Percentiles rank a stretch among this genome's conserved stretches.
These are phyloP conservation scores for Melanomma pulvis-pyrius DNA, from an alignment of 495 filamentous ascomycete genomes.

Conservation along the genomic window DNA sequence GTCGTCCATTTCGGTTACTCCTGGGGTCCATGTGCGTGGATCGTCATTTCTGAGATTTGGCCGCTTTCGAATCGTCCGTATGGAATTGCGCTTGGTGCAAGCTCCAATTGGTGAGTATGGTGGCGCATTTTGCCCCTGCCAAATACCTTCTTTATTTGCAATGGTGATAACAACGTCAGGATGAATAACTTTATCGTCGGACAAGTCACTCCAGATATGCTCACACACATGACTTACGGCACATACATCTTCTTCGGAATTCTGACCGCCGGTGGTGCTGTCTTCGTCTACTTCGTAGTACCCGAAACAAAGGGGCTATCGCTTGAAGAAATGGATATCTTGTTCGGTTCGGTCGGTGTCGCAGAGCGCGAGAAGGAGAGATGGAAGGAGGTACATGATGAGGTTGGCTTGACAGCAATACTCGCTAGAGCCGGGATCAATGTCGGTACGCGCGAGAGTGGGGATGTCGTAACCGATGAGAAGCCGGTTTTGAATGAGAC, in stretches of 20 bases:
- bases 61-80: slow-evolving; percentile 72
- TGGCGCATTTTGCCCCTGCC: not conserved
- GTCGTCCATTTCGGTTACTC: slow-evolving; percentile 79
- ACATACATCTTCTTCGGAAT: slow-evolving; percentile 80
- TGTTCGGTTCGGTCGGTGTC: slow-evolving; percentile 60
- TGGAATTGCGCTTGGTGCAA: slow-evolving; percentile 71
- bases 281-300: slow-evolving; percentile 54
- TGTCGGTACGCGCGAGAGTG: not conserved
- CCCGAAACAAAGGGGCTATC: slow-evolving; percentile 56
- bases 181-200: slow-evolving; percentile 72
- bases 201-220: slow-evolving; percentile 76
- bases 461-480: slow-evolving; percentile 9
- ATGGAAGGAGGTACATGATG: slow-evolving; percentile 32
- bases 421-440: slow-evolving; percentile 11
- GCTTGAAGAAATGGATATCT: slow-evolving; percentile 64
- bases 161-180: slow-evolving; percentile 45
- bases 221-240: slow-evolving; percentile 69
- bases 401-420: slow-evolving; percentile 33
- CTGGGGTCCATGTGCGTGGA: slow-evolving; percentile 71
- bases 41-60: slow-evolving; percentile 72
- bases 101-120: slow-evolving; percentile 50
- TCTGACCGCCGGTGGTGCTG: slow-evolving; percentile 66
- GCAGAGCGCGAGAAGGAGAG: slow-evolving; percentile 35
- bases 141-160: slow-evolving; percentile 2
- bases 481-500: slow-evolving; percentile 22